Percentiles rank a stretch among this genome's conserved stretches.
Conservation (phyloP, 306 rosid species). For the Hippophae tibetana region DNA sequence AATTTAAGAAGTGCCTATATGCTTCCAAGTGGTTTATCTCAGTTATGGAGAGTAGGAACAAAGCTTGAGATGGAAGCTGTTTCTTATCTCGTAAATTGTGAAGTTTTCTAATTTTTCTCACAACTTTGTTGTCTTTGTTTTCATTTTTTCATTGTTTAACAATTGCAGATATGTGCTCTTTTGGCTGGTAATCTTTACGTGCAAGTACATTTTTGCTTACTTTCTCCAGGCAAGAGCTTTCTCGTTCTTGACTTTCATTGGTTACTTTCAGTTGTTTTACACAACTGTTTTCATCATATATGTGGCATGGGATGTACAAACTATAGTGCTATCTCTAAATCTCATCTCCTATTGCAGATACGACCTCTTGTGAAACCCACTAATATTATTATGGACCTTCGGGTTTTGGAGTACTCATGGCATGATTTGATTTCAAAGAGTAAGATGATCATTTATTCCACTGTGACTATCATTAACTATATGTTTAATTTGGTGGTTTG, state of each 20-base stretch:
- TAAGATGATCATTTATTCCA: constrained; percentile 17
- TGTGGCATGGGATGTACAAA: background rate
- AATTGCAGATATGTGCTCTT: constrained; percentile 60
- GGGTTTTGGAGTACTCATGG: constrained; percentile 62
- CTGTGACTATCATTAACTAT: constrained; percentile 3
- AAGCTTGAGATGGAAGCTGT: too few relatives aligned
- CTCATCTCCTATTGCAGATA: constrained; percentile 49
- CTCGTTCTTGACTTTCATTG: background rate
- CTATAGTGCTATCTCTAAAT: constrained; percentile 10
- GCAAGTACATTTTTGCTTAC: constrained; percentile 89
- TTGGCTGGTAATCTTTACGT: constrained; percentile 75
- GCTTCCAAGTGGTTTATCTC: too few relatives aligned
- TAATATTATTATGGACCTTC: constrained; percentile 37
- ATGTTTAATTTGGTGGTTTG: background rate
- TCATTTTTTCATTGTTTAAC: constrained; percentile 1
- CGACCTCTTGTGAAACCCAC: constrained; percentile 87
- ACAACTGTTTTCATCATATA: background rate
- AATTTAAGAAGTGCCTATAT: too few relatives aligned
- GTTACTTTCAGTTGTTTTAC: background rate
- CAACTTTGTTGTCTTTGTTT: background rate
- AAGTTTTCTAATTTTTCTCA: background rate
- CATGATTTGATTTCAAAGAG: constrained; percentile 83
- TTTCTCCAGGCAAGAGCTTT: constrained; percentile 72
- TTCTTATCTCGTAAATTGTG: too few relatives aligned
- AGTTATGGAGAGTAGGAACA: too few relatives aligned